Conservation (phyloP, 768 basidiomycete genomes). For the Lentinula sp. region DNA sequence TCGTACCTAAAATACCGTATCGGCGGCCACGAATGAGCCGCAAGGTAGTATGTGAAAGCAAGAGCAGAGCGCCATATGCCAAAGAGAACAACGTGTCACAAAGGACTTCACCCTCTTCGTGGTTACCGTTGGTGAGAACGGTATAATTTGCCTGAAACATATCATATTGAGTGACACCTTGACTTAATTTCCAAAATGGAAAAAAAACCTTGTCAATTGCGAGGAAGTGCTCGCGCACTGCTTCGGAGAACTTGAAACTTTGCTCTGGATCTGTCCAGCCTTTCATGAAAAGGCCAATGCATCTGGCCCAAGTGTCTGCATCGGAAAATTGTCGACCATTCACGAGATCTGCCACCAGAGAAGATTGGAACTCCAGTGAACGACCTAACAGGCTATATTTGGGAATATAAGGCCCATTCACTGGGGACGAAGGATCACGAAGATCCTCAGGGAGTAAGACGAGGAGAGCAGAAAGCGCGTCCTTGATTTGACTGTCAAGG, state of each 20-base stretch:
- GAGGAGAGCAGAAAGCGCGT: conserved; percentile 49
- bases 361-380: conserved; percentile 67
- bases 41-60: conserved; percentile 90
- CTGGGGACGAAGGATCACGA: conserved; percentile 29
- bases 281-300: conserved; percentile 63
- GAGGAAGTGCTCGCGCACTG: conserved; percentile 65
- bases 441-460: conserved; percentile 52
- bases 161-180: neutral
- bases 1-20: conserved; percentile 95
- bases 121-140: conserved; percentile 28
- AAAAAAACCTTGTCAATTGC: conserved; percentile 61
- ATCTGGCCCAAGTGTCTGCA: conserved; percentile 56
- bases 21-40: conserved; percentile 85
- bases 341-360: conserved; percentile 74
- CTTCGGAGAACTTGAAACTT: conserved; percentile 48
- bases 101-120: conserved; percentile 78
- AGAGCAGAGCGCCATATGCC: conserved; percentile 89
- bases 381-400: conserved; percentile 52
- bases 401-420: conserved; percentile 46
- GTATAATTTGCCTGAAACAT: conserved; percentile 52
- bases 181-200: conserved; percentile 10
- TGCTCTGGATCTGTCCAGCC: conserved; percentile 61
- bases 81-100: conserved; percentile 94
- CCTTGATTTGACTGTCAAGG: conserved; percentile 53
- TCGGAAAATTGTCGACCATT: conserved; percentile 51